Percentiles rank a stretch among this genome's conserved stretches.
Evolutionary conservation across 352 stramenopile genomes (phyloP).

Genomic region (Globisporangium lucens): DNA sequence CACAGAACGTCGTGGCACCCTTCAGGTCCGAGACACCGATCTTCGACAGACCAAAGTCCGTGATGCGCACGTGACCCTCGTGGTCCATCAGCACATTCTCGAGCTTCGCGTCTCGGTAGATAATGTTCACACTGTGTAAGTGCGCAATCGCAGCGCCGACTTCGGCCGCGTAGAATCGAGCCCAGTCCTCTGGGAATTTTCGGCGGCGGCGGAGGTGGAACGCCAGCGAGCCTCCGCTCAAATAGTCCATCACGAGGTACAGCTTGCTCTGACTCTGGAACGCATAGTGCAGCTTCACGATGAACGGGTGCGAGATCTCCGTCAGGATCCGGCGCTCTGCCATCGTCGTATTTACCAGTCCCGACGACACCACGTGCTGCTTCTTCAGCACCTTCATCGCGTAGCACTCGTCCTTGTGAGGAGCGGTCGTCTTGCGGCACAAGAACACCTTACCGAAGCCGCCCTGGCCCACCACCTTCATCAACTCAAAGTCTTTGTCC

Average conservation of each 20-base stretch:
- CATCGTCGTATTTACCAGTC: conserved; percentile 93
- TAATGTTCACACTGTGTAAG: conserved; percentile 93
- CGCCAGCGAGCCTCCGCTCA: conserved; percentile 87
- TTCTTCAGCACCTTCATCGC: conserved; percentile 98
- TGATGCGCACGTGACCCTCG: conserved; percentile 93
- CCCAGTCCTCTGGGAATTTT: conserved; percentile 89
- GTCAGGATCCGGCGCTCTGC: conserved; percentile 90
- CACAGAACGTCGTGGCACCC: conserved; percentile 91
- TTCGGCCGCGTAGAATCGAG: conserved; percentile 93
- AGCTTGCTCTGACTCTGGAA: conserved; percentile 93
- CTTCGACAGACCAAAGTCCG: conserved; percentile 94
- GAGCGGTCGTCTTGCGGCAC: conserved; percentile 90
- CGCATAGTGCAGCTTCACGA: conserved; percentile 93
- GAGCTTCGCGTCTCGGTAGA: conserved; percentile 95
- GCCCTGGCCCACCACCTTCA: conserved; percentile 97
- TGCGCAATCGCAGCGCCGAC: conserved; percentile 90
- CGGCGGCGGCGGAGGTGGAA: conserved; percentile 86
- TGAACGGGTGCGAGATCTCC: conserved; percentile 91
- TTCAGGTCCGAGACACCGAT: conserved; percentile 84
- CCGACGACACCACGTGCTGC: conserved; percentile 87
- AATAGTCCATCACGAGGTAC: conserved; percentile 93
- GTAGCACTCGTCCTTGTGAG: conserved; percentile 93
- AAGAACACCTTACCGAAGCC: conserved; percentile 98
- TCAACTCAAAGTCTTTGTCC: conserved; percentile 94
- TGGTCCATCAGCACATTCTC: conserved; percentile 95